Evolutionary conservation across 1,284 basidiomycete genomes (phyloP).

Genomic region (Xerocomus minutiporus): DNA sequence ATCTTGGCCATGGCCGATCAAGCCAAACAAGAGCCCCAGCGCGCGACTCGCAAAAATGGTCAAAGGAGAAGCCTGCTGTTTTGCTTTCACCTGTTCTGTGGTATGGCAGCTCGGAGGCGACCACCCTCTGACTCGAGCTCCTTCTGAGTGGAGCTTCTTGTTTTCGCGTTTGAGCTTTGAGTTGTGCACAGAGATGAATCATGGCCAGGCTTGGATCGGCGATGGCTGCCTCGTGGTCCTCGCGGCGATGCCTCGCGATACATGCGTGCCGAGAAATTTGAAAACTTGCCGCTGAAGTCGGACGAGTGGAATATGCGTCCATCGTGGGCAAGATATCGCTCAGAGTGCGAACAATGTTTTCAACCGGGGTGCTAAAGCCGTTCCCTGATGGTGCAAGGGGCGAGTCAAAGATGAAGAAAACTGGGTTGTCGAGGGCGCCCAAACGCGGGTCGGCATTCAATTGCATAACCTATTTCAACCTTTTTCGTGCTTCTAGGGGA

Average conservation of each 20-base stretch:
- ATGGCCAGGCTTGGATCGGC: too few relatives aligned
- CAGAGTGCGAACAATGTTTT: slow-evolving; percentile 32
- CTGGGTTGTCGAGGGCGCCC: slow-evolving; percentile 15
- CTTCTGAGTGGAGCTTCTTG: too few relatives aligned
- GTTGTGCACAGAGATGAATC: too few relatives aligned
- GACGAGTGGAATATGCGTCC: not conserved
- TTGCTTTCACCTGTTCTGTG: too few relatives aligned
- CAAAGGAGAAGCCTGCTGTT: too few relatives aligned
- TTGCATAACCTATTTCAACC: too few relatives aligned
- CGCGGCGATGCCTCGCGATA: not conserved
- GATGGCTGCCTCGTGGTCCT: too few relatives aligned
- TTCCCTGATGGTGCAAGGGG: slow-evolving; percentile 52
- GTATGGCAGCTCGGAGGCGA: too few relatives aligned
- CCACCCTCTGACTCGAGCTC: too few relatives aligned
- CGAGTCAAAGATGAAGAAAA: slow-evolving; percentile 61
- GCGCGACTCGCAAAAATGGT: not conserved
- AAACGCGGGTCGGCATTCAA: not conserved
- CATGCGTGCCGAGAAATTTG: not conserved
- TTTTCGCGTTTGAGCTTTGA: too few relatives aligned
- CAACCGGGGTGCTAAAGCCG: slow-evolving; percentile 45
- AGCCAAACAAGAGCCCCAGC: not conserved
- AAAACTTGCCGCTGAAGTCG: not conserved
- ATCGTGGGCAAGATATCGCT: too few relatives aligned
- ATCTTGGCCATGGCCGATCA: not conserved
- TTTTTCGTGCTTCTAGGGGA: slow-evolving; percentile 22